These are phyloP conservation scores for Suillus lakei DNA, from an alignment of 768 basidiomycete genomes.

Conservation along the genomic window DNA sequence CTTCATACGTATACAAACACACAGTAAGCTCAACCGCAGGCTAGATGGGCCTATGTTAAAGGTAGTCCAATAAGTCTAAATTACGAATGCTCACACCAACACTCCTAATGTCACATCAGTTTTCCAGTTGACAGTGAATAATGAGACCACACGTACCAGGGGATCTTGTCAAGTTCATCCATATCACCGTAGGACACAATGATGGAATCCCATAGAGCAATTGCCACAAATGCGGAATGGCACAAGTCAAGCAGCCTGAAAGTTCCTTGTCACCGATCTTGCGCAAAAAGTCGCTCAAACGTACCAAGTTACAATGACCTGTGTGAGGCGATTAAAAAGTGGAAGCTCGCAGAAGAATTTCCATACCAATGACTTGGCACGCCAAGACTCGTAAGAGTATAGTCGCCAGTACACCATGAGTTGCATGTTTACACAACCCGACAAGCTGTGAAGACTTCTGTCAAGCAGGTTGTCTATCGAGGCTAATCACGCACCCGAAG, in stretches of 20 bases:
- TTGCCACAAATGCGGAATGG: constrained; percentile 26
- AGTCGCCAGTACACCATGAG: constrained; percentile 25
- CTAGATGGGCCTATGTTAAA: constrained; percentile 15
- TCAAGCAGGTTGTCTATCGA: background rate
- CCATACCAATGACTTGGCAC: constrained; percentile 22
- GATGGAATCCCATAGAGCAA: constrained; percentile 28
- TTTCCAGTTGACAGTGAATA: background rate
- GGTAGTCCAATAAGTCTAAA: background rate
- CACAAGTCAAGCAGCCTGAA: constrained; percentile 26
- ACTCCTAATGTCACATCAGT: constrained; percentile 21
- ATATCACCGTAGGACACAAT: constrained; percentile 21
- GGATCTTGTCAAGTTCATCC: constrained; percentile 14
- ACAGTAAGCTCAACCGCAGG: constrained; percentile 27
- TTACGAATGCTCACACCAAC: constrained; percentile 22
- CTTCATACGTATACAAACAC: background rate
- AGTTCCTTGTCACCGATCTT: background rate
- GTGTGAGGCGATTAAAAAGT: background rate
- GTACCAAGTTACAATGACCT: constrained; percentile 27
- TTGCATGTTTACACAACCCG: constrained; percentile 32
- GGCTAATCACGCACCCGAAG: constrained; percentile 17
- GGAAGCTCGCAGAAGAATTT: background rate
- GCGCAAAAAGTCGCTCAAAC: constrained; percentile 1
- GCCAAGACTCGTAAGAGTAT: constrained; percentile 21
- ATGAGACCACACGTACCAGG: constrained; percentile 21
- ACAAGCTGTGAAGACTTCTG: constrained; percentile 18